Conservation (phyloP, 441 rosid genomes). For the Adansonia grandidieri region DNA sequence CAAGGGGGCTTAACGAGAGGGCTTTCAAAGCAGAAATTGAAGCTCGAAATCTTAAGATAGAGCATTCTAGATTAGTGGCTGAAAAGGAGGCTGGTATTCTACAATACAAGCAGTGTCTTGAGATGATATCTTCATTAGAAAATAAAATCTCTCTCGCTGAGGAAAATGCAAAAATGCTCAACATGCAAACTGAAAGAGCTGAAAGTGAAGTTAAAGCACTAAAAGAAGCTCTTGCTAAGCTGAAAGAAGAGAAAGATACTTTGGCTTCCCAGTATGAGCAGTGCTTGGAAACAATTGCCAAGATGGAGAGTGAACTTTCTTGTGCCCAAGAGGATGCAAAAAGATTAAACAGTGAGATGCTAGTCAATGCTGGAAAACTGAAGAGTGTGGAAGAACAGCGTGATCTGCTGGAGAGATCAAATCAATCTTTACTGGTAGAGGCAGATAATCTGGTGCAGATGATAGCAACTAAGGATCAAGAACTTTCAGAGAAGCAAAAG, state of each 20-base stretch:
- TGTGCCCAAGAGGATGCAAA: slow-evolving; percentile 60
- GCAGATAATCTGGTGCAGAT: slow-evolving; percentile 61
- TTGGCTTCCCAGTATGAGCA: slow-evolving; percentile 46
- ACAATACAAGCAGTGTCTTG: slow-evolving; percentile 57
- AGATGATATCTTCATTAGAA: slow-evolving; percentile 65
- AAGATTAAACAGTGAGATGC: slow-evolving; percentile 64
- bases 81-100: slow-evolving; percentile 56
- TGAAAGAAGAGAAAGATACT: slow-evolving; percentile 59
- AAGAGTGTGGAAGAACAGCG: slow-evolving; percentile 67
- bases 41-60: slow-evolving; percentile 54
- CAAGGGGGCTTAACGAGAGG: slow-evolving; percentile 38
- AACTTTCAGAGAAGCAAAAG: slow-evolving; percentile 64
- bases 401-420: slow-evolving; percentile 58
- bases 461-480: slow-evolving; percentile 72
- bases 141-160: slow-evolving; percentile 58
- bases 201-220: slow-evolving; percentile 60
- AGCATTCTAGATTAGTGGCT: slow-evolving; percentile 50
- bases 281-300: slow-evolving; percentile 64
- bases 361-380: slow-evolving; percentile 59
- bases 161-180: slow-evolving; percentile 54
- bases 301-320: slow-evolving; percentile 68
- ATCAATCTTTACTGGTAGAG: slow-evolving; percentile 66
- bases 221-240: slow-evolving; percentile 49
- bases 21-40: slow-evolving; percentile 57
- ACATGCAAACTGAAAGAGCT: slow-evolving; percentile 58